Percentiles rank a stretch among this genome's conserved stretches.
Conservation (phyloP, 306 rosid genomes). For the Elaeagnus macrophylla region DNA sequence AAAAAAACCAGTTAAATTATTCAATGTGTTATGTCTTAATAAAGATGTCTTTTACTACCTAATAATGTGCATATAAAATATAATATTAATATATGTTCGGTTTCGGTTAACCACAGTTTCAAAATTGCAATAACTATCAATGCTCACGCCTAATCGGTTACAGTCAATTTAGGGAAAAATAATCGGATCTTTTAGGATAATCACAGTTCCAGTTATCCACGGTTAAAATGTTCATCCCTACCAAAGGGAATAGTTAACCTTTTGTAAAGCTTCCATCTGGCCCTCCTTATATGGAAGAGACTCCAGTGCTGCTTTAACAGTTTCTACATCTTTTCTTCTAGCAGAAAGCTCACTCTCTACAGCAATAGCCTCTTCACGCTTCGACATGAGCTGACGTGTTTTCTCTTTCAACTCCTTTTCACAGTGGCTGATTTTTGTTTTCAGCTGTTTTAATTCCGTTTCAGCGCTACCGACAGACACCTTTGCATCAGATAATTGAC, state of each 20-base stretch:
- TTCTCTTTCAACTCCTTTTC: slow-evolving; percentile 80
- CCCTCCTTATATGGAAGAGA: slow-evolving; percentile 73
- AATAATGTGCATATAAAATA: no score
- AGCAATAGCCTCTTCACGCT: slow-evolving; percentile 73
- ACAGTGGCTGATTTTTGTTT: slow-evolving; percentile 72
- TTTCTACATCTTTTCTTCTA: slow-evolving; percentile 55
- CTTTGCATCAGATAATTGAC: slow-evolving; percentile 85
- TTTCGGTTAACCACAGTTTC: no score
- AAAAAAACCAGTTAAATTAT: no score
- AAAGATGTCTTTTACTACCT: no score
- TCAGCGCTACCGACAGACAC: slow-evolving; percentile 82
- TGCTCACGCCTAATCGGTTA: no score
- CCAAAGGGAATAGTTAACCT: slow-evolving; percentile 34
- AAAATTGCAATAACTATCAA: no score
- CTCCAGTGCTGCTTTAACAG: slow-evolving; percentile 45
- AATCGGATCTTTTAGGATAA: no score
- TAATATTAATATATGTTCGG: no score
- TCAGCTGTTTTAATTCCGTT: slow-evolving; percentile 75
- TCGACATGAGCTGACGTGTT: slow-evolving; percentile 55
- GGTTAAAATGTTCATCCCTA: no score
- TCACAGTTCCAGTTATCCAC: no score
- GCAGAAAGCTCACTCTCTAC: slow-evolving; percentile 64
- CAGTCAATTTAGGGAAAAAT: no score
- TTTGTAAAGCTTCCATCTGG: slow-evolving; percentile 79
- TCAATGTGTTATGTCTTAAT: no score